phyloP scores from a whole-genome alignment of 2,329 filamentous ascomycete species.

The Stagonosporopsis cucurbitacearum region DNA sequence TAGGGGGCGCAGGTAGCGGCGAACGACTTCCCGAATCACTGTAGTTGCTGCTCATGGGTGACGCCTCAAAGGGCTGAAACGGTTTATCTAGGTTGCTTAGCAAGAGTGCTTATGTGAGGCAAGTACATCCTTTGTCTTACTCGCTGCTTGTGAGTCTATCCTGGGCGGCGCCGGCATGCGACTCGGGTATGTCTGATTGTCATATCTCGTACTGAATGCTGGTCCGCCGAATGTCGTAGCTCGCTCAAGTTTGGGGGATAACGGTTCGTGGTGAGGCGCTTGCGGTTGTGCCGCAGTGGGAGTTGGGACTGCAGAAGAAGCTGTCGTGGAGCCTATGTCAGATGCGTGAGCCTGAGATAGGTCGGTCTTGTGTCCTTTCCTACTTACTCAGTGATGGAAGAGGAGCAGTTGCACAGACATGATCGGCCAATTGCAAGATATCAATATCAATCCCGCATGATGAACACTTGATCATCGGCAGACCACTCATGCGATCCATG shows the following conservation, averaged over 20 bases:
- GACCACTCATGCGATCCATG: slow-evolving; percentile 41
- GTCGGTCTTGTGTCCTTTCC: not conserved
- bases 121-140: slow-evolving; percentile 50
- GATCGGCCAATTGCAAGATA: slow-evolving; percentile 85
- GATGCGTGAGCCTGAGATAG: slow-evolving; percentile 2
- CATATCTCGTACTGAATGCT: slow-evolving; percentile 37
- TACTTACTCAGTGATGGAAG: slow-evolving; percentile 52
- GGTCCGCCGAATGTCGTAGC: slow-evolving; percentile 40
- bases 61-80: slow-evolving; percentile 37
- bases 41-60: slow-evolving; percentile 39
- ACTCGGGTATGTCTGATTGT: slow-evolving; percentile 39
- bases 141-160: slow-evolving; percentile 65
- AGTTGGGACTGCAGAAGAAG: slow-evolving; percentile 5
- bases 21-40: slow-evolving; percentile 34
- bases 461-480: slow-evolving; percentile 51
- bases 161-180: slow-evolving; percentile 58
- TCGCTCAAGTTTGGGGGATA: slow-evolving; percentile 39
- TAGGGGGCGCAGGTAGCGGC: slow-evolving; percentile 32
- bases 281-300: not conserved
- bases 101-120: not conserved
- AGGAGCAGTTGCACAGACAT: slow-evolving; percentile 66
- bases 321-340: slow-evolving; percentile 4
- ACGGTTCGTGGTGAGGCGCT: slow-evolving; percentile 11
- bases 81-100: slow-evolving; percentile 42
- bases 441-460: slow-evolving; percentile 67